A percentile compares a stretch with the other conserved stretches of the same genome.
Evolutionary conservation across 2,329 filamentous ascomycete species (phyloP).

Genomic region (Fusarium sp.): DNA sequence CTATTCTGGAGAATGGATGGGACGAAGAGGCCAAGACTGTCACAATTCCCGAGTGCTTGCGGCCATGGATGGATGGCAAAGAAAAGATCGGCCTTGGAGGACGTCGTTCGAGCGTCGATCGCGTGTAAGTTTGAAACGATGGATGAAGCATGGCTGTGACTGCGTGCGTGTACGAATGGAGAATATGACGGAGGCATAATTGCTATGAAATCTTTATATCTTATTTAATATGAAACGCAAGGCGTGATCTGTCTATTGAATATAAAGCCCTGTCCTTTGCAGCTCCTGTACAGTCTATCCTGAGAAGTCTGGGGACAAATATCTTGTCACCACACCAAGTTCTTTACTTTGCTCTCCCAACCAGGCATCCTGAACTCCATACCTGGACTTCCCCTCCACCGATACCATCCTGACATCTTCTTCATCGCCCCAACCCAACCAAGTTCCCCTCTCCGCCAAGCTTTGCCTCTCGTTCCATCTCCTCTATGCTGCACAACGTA

Average conservation of each 20-base stretch:
- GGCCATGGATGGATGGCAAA: conserved; percentile 84
- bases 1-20: conserved; percentile 91
- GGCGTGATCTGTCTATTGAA: conserved; percentile 9
- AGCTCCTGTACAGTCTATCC: not conserved
- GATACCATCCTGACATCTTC: conserved; percentile 51
- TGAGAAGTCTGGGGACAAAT: not conserved
- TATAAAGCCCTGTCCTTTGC: not conserved
- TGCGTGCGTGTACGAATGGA: conserved; percentile 25
- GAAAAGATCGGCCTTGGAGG: conserved; percentile 65
- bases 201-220: conserved; percentile 18
- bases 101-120: conserved; percentile 42
- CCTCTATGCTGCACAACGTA: conserved; percentile 45
- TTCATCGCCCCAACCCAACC: conserved; percentile 59
- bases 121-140: conserved; percentile 33
- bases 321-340: conserved; percentile 15
- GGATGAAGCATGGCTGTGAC: not conserved
- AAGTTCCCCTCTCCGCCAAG: conserved; percentile 55
- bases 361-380: conserved; percentile 42
- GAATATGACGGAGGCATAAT: conserved; percentile 8
- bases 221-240: conserved; percentile 23
- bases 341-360: conserved; percentile 34
- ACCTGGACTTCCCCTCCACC: conserved; percentile 41
- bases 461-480: conserved; percentile 44
- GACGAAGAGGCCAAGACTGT: conserved; percentile 74
- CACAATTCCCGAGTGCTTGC: conserved; percentile 78